Conservation (phyloP, 805 yeast genomes). For the Saccharomycopsis sp. region DNA sequence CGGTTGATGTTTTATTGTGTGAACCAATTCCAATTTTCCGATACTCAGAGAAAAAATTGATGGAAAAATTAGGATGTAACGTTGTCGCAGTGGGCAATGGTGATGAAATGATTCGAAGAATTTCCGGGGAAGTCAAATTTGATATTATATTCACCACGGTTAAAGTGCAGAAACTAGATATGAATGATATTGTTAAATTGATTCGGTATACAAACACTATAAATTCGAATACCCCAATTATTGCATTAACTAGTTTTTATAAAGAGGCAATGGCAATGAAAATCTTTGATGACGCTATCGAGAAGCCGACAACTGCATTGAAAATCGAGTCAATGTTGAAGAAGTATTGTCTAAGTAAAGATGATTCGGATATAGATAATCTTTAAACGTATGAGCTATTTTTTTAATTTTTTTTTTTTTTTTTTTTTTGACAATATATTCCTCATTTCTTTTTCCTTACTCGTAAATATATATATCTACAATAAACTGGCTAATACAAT, state of each 20-base stretch:
- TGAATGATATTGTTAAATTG: constrained; percentile 70
- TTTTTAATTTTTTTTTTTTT: too few species aligned
- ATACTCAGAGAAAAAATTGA: constrained; percentile 52
- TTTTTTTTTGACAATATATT: too few species aligned
- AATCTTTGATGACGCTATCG: constrained; percentile 60
- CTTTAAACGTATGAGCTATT: too few species aligned
- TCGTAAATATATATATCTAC: too few species aligned
- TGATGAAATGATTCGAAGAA: constrained; percentile 73
- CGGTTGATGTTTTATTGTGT: constrained; percentile 68
- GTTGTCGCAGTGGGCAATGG: constrained; percentile 75
- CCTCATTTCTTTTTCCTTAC: too few species aligned
- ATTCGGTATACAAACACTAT: constrained; percentile 68
- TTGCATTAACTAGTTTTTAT: constrained; percentile 66
- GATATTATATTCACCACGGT: constrained; percentile 78
- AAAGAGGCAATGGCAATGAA: constrained; percentile 53
- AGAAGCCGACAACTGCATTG: constrained; percentile 47
- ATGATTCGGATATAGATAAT: too few species aligned
- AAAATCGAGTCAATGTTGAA: constrained; percentile 20
- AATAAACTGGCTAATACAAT: too few species aligned
- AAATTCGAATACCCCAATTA: constrained; percentile 71
- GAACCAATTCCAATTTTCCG: constrained; percentile 83
- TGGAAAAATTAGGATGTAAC: constrained; percentile 68
- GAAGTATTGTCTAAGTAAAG: constrained; percentile 3
- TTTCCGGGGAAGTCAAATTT: constrained; percentile 76
- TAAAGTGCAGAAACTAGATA: constrained; percentile 57